Conservation (phyloP, 768 basidiomycete species). For the Boletus sp. region DNA sequence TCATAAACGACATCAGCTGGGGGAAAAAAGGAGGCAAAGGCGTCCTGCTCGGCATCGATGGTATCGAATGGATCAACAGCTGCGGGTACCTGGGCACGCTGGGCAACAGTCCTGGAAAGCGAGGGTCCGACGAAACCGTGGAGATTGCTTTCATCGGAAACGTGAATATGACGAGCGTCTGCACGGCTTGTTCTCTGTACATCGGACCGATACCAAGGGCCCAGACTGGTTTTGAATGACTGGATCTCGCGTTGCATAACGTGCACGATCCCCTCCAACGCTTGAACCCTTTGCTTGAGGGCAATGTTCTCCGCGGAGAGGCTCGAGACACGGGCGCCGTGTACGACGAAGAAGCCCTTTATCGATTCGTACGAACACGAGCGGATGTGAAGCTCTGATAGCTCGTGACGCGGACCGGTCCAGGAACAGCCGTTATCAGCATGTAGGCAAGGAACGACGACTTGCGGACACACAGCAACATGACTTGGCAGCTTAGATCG, state of each 20-base stretch:
- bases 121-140: constrained; percentile 19
- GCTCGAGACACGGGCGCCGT: constrained; percentile 36
- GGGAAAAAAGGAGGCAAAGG: constrained; percentile 23
- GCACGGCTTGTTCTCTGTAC: constrained; percentile 23
- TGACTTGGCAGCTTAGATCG: constrained; percentile 37
- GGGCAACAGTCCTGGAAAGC: constrained; percentile 9
- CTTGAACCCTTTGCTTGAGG: constrained; percentile 55
- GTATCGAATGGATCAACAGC: constrained; percentile 17
- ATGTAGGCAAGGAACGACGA: constrained; percentile 43
- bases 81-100: constrained; percentile 12
- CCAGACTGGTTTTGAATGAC: constrained; percentile 52
- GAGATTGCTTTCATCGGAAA: constrained; percentile 7
- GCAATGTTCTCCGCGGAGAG: constrained; percentile 63
- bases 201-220: constrained; percentile 56
- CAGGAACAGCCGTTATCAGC: constrained; percentile 51
- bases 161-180: constrained; percentile 9
- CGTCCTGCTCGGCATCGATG: constrained; percentile 23
- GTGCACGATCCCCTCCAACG: constrained; percentile 54
- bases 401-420: constrained; percentile 41
- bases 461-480: constrained; percentile 36
- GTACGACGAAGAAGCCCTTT: constrained; percentile 54
- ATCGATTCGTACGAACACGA: constrained; percentile 58
- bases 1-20: constrained; percentile 28
- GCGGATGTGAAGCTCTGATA: constrained; percentile 36
- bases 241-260: constrained; percentile 55